phyloP scores from a whole-genome alignment of 345 rosid genomes.

The Clarkia xantiana region DNA sequence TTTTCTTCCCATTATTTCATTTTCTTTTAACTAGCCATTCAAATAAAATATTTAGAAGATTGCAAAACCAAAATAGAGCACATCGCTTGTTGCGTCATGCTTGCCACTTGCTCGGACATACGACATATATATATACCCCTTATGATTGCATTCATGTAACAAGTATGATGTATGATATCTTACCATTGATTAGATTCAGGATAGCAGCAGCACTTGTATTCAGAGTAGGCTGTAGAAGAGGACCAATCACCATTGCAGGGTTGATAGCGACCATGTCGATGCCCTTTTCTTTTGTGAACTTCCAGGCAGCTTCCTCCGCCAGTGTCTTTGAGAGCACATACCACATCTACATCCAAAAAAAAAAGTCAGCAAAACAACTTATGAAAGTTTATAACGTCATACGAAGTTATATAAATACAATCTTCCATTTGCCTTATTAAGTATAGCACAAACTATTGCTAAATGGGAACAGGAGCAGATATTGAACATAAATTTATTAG shows the following conservation, averaged over 20 bases:
- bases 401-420: not conserved
- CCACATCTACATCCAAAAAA: conserved; percentile 45
- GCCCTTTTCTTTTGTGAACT: conserved; percentile 57
- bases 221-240: conserved; percentile 83
- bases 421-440: no score
- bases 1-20: no score
- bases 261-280: conserved; percentile 61
- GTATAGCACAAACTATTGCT: no score
- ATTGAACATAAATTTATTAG: no score
- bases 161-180: not conserved
- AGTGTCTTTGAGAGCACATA: conserved; percentile 73
- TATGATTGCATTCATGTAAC: no score
- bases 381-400: not conserved
- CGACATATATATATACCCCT: no score
- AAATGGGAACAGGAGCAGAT: no score
- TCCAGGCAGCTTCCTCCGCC: conserved; percentile 91
- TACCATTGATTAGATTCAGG: conserved; percentile 67
- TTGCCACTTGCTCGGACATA: no score
- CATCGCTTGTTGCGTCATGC: no score
- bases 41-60: no score
- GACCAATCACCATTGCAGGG: conserved; percentile 91
- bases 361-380: not conserved
- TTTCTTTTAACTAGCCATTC: no score
- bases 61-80: no score
- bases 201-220: conserved; percentile 83